Conservation (phyloP, 495 filamentous ascomycete genomes). For the Neurospora terricola region DNA sequence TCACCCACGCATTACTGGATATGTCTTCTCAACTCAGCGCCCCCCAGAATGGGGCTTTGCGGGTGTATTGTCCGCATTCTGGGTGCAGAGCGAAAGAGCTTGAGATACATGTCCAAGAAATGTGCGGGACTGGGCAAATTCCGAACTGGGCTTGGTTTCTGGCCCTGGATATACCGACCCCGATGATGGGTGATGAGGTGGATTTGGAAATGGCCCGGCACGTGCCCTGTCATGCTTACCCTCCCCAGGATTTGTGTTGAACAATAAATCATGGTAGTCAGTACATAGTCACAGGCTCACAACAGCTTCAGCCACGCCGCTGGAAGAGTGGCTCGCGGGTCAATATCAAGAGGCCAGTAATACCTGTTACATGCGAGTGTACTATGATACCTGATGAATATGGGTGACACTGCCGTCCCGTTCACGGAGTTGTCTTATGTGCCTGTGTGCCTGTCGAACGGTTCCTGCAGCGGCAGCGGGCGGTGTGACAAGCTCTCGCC, state of each 20-base stretch:
- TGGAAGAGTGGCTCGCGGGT: neutral
- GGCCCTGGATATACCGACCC: too few species aligned
- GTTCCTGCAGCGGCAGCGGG: neutral
- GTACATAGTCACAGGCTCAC: neutral
- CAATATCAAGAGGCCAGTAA: neutral
- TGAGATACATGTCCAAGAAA: too few species aligned
- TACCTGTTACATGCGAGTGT: neutral
- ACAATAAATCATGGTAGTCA: neutral
- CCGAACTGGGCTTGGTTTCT: neutral
- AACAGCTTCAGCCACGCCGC: neutral
- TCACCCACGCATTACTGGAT: neutral
- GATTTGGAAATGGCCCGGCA: neutral
- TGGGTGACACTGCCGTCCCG: neutral
- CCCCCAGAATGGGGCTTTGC: neutral
- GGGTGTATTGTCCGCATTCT: too few species aligned
- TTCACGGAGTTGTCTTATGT: neutral
- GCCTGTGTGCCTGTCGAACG: neutral
- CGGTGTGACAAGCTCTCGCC: neutral
- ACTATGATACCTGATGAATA: neutral
- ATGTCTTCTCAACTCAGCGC: neutral
- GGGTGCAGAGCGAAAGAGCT: too few species aligned
- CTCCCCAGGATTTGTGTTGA: neutral
- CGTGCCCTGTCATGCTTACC: neutral
- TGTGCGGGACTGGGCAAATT: too few species aligned
- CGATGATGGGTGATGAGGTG: neutral